Conservation (phyloP, 192 early-diverging fungal genomes). For the Mortierella claussenii region DNA sequence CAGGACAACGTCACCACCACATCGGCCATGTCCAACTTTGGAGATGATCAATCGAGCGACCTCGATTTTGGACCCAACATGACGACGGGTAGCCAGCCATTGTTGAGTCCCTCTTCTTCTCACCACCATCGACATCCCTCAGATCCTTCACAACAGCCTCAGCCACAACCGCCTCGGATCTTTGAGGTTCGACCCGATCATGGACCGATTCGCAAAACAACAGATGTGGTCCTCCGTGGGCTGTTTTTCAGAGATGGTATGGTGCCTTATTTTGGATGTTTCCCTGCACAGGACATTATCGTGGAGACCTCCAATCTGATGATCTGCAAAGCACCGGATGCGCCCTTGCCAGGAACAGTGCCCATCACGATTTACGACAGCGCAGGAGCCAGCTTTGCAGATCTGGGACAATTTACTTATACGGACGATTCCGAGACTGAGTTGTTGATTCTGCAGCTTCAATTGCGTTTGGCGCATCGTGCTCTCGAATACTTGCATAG, state of each 20-base stretch:
- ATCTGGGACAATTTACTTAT: slow-evolving; percentile 43
- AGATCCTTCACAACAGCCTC: background rate
- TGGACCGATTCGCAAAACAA: slow-evolving; percentile 39
- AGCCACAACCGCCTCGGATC: slow-evolving; percentile 19
- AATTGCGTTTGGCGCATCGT: slow-evolving; percentile 39
- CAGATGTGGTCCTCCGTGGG: slow-evolving; percentile 35
- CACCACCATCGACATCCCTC: too few relatives aligned
- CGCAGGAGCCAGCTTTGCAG: slow-evolving; percentile 22
- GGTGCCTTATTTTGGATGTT: slow-evolving; percentile 47
- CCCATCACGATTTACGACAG: slow-evolving; percentile 31
- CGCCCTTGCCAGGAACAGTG: slow-evolving; percentile 35
- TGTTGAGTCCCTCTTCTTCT: background rate
- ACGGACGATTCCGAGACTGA: slow-evolving; percentile 47
- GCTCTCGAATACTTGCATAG: slow-evolving; percentile 39
- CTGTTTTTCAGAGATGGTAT: slow-evolving; percentile 38
- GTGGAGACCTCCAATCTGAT: slow-evolving; percentile 34
- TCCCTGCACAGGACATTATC: slow-evolving; percentile 28
- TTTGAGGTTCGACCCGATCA: slow-evolving; percentile 30
- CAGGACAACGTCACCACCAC: slow-evolving; percentile 9
- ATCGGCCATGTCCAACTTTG: slow-evolving; percentile 18
- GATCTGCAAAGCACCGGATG: slow-evolving; percentile 40
- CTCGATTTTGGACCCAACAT: slow-evolving; percentile 10
- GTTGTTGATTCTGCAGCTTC: slow-evolving; percentile 43
- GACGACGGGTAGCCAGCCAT: background rate
- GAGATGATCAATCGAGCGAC: slow-evolving; percentile 23